Percentiles rank a stretch among this genome's conserved stretches.
Conservation (phyloP, 2,329 filamentous ascomycete species). For the Arachnopeziza araneosa region DNA sequence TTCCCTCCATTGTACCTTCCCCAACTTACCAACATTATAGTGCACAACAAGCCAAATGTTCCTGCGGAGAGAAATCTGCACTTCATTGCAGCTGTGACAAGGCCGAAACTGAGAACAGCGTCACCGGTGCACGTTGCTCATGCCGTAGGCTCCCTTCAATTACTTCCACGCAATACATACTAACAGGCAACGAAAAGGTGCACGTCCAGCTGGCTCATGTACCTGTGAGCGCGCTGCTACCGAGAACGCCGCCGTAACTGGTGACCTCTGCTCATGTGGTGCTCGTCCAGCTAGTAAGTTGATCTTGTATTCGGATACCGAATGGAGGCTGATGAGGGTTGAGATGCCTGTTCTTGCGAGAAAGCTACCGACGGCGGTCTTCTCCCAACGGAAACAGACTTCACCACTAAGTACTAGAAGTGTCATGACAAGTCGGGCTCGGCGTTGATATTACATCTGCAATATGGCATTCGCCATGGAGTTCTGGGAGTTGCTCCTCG, state of each 20-base stretch:
- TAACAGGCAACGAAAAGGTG: conserved; percentile 29
- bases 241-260: conserved; percentile 61
- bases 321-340: background rate
- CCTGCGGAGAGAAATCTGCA: conserved; percentile 82
- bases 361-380: conserved; percentile 59
- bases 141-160: conserved; percentile 53
- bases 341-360: conserved; percentile 76
- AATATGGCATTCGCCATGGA: background rate
- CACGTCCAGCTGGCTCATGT: conserved; percentile 73
- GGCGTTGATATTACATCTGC: background rate
- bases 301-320: background rate
- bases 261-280: conserved; percentile 70
- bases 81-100: conserved; percentile 83
- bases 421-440: background rate
- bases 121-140: conserved; percentile 71
- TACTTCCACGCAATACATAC: background rate
- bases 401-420: conserved; percentile 59
- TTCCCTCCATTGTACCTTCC: background rate
- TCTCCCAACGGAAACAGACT: conserved; percentile 73
- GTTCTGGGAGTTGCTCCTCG: background rate
- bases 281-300: conserved; percentile 62
- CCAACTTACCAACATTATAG: conserved; percentile 7
- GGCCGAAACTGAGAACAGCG: conserved; percentile 66
- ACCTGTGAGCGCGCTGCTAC: conserved; percentile 67
- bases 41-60: conserved; percentile 69